These are phyloP conservation scores for Saccharomycopsis vini DNA, from an alignment of 805 yeast species.

Conservation along the genomic window DNA sequence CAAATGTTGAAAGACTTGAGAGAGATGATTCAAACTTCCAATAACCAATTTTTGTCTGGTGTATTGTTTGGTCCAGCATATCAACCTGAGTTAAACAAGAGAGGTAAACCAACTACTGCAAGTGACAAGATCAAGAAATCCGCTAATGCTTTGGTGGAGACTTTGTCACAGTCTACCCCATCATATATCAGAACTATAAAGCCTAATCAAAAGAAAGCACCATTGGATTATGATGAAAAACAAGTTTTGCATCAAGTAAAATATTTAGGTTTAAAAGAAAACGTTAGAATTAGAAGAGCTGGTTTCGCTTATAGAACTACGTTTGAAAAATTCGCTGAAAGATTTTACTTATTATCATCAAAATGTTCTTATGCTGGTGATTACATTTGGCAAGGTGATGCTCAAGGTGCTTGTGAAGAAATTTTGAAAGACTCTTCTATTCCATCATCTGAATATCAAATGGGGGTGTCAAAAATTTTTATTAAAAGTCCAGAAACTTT, in stretches of 20 bases:
- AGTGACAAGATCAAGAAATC: slow-evolving; percentile 88
- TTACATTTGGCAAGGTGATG: slow-evolving; percentile 55
- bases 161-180: slow-evolving; percentile 85
- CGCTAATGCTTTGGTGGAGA: slow-evolving; percentile 84
- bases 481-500: slow-evolving; percentile 95
- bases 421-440: slow-evolving; percentile 55
- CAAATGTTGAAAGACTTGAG: slow-evolving; percentile 81
- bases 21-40: slow-evolving; percentile 66
- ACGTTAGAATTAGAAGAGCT: slow-evolving; percentile 95
- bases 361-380: slow-evolving; percentile 90
- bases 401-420: slow-evolving; percentile 43
- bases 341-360: slow-evolving; percentile 81
- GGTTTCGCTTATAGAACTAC: slow-evolving; percentile 98
- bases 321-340: slow-evolving; percentile 89
- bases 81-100: slow-evolving; percentile 58
- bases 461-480: slow-evolving; percentile 87
- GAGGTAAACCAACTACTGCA: slow-evolving; percentile 87
- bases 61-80: slow-evolving; percentile 36
- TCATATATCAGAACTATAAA: slow-evolving; percentile 96
- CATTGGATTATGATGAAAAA: slow-evolving; percentile 77
- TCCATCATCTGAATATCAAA: slow-evolving; percentile 74
- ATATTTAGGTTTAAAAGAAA: slow-evolving; percentile 91
- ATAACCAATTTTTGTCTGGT: slow-evolving; percentile 45
- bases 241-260: slow-evolving; percentile 94
- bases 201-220: slow-evolving; percentile 89